Conservation (phyloP, 176 grass and related monocot genomes). For the Phyllostachys edulis region DNA sequence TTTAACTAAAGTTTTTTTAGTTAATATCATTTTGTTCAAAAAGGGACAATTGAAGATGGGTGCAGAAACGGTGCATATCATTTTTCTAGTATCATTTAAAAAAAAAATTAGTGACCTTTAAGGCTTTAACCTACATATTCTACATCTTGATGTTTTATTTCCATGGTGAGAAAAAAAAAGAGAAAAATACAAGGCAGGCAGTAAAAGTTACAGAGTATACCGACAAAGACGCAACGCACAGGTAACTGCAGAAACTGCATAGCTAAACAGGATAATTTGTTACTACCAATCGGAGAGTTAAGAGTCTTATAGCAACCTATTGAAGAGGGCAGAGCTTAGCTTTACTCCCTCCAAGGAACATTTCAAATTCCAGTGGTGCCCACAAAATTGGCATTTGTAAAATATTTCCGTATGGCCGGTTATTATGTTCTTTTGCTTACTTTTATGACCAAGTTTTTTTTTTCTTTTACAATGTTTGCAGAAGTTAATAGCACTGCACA, state of each 20-base stretch:
- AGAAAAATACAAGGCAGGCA: background rate
- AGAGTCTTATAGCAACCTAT: background rate
- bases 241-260: background rate
- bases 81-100: conserved; percentile 4
- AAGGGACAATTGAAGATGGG: background rate
- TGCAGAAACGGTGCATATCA: background rate
- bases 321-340: background rate
- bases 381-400: background rate
- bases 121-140: conserved; percentile 6
- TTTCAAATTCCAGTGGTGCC: background rate
- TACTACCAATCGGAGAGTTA: background rate
- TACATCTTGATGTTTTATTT: background rate
- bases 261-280: background rate
- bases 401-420: background rate
- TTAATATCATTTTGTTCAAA: background rate
- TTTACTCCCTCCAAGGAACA: conserved; percentile 10
- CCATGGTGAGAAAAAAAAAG: background rate
- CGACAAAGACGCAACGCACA: background rate
- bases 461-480: conserved; percentile 24
- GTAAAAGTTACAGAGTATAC: conserved; percentile 3
- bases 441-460: background rate
- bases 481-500: conserved; percentile 38
- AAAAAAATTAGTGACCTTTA: background rate
- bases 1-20: background rate
- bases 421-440: conserved; percentile 4